A percentile compares a stretch with the other conserved stretches of the same genome.
Evolutionary conservation across 768 basidiomycete genomes (phyloP).

Genomic region (Pleurotus eryngii): DNA sequence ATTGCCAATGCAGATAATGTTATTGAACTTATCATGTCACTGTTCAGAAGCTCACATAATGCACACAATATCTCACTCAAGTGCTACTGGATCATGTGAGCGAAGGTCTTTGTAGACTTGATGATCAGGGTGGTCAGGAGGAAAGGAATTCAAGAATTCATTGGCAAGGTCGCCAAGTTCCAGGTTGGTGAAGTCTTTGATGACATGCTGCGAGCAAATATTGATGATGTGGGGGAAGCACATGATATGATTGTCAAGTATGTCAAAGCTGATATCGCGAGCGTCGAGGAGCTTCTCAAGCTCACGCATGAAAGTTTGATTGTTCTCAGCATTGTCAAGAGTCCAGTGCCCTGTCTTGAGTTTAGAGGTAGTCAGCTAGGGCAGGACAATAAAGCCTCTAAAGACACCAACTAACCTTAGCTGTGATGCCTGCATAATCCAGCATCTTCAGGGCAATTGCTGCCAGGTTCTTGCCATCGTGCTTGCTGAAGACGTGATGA

Average conservation of each 20-base stretch:
- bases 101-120: not conserved
- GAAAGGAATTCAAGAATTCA: not conserved
- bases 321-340: conserved; percentile 17
- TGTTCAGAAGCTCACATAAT: conserved; percentile 7
- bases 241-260: conserved; percentile 7
- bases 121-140: not conserved
- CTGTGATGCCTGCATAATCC: conserved; percentile 1
- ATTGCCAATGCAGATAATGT: not conserved
- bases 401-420: not conserved
- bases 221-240: conserved; percentile 22
- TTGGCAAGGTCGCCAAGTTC: not conserved
- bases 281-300: not conserved
- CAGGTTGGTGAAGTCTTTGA: conserved; percentile 9
- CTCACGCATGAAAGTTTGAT: conserved; percentile 9
- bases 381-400: not conserved
- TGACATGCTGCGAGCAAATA: conserved; percentile 11
- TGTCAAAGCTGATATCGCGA: conserved; percentile 9
- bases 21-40: not conserved
- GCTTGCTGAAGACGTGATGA: conserved; percentile 12
- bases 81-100: not conserved
- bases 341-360: conserved; percentile 9
- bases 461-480: conserved; percentile 11
- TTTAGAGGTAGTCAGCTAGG: not conserved
- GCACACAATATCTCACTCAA: conserved; percentile 5
- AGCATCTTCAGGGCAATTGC: conserved; percentile 1